phyloP scores from a whole-genome alignment of 345 rosid genomes.

The Toxicodendron radicans region DNA sequence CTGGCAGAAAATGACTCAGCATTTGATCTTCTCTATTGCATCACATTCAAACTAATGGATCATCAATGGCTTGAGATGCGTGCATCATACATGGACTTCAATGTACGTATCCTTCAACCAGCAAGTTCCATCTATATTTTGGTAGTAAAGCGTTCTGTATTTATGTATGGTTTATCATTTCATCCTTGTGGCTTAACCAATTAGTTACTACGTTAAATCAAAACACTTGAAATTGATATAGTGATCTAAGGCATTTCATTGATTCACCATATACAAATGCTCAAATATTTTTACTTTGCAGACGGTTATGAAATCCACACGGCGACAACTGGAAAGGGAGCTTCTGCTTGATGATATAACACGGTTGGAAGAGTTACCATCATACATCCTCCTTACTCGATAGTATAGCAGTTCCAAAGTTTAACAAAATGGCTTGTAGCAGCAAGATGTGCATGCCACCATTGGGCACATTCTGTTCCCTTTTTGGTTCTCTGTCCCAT shows the following conservation, averaged over 20 bases:
- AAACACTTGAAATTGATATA: no score
- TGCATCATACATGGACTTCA: constrained; percentile 99
- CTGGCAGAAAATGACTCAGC: constrained; percentile 82
- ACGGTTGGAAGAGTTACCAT: constrained; percentile 82
- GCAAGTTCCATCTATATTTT: constrained; percentile 9
- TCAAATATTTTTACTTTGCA: constrained; percentile 24
- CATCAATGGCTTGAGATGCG: constrained; percentile 92
- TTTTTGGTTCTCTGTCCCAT: background rate
- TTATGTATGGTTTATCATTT: background rate
- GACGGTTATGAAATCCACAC: constrained; percentile 84
- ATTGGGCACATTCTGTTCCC: constrained; percentile 2
- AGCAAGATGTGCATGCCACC: constrained; percentile 23
- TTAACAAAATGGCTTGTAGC: constrained; percentile 27
- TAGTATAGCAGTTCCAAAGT: constrained; percentile 24
- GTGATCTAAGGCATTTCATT: background rate
- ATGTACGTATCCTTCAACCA: constrained; percentile 44
- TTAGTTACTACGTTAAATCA: no score
- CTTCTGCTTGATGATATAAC: constrained; percentile 69
- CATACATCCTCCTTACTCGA: constrained; percentile 61
- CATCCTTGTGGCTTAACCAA: background rate
- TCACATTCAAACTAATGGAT: constrained; percentile 97
- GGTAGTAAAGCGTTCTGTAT: background rate
- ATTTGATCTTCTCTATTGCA: constrained; percentile 92
- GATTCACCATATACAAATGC: background rate
- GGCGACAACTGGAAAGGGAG: constrained; percentile 91